Evolutionary conservation across 2,329 filamentous ascomycete species (phyloP), one percentile per base, ranked within the genome.

Genomic region (Curvularia spicifera): DNA sequence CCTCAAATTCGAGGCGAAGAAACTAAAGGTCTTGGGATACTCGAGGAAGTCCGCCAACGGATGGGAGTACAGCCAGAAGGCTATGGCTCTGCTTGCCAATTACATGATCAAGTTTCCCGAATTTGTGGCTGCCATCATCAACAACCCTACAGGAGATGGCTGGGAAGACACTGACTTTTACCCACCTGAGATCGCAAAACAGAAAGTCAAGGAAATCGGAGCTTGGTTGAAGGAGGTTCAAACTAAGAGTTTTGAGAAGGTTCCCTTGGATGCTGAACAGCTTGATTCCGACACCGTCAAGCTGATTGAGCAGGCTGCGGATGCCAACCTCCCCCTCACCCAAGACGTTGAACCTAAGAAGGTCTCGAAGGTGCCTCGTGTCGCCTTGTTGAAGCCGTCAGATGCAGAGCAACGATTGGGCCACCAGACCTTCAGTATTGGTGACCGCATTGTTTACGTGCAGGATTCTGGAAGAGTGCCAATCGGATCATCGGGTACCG

Each of bases 21-120:
- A 97, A 78, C 85, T 93, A 68, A 99, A 99, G 80, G 95, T 99
- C 6, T 80, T 99, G 31, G 95, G 95, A 0, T 99, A 97, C 77
- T 97, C 94, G 24, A 90, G 93, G 68, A 95, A 95, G 72, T 89
- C 88, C 4, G 83, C 87, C 12, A 90, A 87, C 28, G 95, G 96
- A 5, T 99, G 96, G 96, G 95, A 99, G 77, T 99, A 97, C 76
- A 97, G 93, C 71, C 84, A 87, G 49, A 89, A 91, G 66, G 93
- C 95, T 0, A 84, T 97, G 56, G 84, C 89, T 45, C 80, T 99
- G 53, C 86, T 99, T 52, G 85, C 88, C 42, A 85, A 92, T 66
- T 99, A 98, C 77, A 97, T 98, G 90, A 88, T 89, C 58, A 89
- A 87, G 15, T 99, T 99, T 78, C 95, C 95, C 0, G 92, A 97